These are phyloP conservation scores for Viola pubescens DNA, from an alignment of 441 rosid species.

Conservation along the genomic window DNA sequence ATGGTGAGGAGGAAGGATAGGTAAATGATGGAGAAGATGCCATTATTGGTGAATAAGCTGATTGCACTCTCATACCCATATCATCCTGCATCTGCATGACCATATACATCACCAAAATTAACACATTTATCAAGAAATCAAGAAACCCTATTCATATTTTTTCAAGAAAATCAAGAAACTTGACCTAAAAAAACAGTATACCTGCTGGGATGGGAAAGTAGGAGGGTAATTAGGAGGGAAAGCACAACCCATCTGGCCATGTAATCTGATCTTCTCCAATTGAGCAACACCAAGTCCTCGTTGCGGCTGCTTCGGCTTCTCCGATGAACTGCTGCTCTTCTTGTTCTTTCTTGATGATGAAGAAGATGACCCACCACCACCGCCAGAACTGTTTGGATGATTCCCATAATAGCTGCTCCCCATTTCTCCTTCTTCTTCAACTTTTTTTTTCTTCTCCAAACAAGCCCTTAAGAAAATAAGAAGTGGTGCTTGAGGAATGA, in stretches of 20 bases:
- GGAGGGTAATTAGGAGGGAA: conserved; percentile 30
- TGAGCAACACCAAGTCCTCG: conserved; percentile 99
- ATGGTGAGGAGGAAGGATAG: conserved; percentile 37
- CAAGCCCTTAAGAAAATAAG: neutral
- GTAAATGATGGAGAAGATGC: conserved; percentile 47
- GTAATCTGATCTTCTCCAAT: conserved; percentile 85
- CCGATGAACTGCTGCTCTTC: conserved; percentile 45
- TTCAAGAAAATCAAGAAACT: neutral
- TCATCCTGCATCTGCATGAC: conserved; percentile 44
- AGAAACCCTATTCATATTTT: conserved; percentile 2
- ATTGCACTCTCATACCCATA: conserved; percentile 46
- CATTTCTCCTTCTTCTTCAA: conserved; percentile 28
- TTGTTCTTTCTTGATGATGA: conserved; percentile 64
- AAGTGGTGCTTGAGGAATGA: conserved; percentile 25
- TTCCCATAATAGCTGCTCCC: conserved; percentile 71
- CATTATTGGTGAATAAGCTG: conserved; percentile 41
- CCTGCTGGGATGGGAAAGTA: conserved; percentile 47
- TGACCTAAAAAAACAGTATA: conserved; percentile 15
- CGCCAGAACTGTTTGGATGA: conserved; percentile 40
- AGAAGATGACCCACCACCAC: conserved; percentile 36
- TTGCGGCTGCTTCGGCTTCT: conserved; percentile 94
- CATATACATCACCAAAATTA: neutral
- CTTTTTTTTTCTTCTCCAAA: neutral
- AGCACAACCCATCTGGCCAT: conserved; percentile 53
- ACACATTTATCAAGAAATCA: neutral